A percentile compares a stretch with the other conserved stretches of the same genome.
phyloP scores from a whole-genome alignment of 352 stramenopile genomes.

The Phytophthora pseudosyringae region DNA sequence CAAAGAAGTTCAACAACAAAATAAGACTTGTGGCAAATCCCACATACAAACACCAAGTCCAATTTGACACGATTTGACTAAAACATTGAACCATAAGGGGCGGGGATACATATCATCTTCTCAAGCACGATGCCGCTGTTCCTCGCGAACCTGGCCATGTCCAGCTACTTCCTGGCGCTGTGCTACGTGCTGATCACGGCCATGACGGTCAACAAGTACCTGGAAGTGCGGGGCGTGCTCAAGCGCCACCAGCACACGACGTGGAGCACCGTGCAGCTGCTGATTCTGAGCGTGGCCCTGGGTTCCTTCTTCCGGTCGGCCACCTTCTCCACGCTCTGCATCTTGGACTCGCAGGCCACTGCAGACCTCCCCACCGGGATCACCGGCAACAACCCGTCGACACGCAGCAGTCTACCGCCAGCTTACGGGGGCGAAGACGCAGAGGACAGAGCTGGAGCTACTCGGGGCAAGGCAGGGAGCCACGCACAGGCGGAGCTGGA shows the following conservation, averaged over 20 bases:
- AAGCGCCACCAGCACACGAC: conserved; percentile 67
- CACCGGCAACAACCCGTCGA: conserved; percentile 29
- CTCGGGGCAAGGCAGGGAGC: conserved; percentile 19
- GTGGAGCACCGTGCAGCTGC: conserved; percentile 85
- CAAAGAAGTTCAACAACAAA: background rate
- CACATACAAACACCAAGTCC: background rate
- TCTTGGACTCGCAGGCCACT: conserved; percentile 83
- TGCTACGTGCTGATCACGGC: conserved; percentile 87
- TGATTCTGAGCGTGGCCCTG: conserved; percentile 83
- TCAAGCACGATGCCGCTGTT: conserved; percentile 77
- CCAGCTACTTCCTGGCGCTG: conserved; percentile 89
- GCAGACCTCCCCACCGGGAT: conserved; percentile 47
- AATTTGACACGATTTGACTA: background rate
- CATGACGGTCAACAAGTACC: conserved; percentile 79
- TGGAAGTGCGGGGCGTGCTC: conserved; percentile 74
- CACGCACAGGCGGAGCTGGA: conserved; percentile 71
- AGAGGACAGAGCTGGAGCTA: conserved; percentile 23
- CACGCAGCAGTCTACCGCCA: conserved; percentile 11
- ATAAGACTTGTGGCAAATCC: too few relatives aligned
- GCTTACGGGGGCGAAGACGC: conserved; percentile 19
- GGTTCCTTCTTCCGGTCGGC: conserved; percentile 87
- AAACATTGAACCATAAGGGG: too few relatives aligned
- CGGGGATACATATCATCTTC: background rate
- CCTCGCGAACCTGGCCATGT: conserved; percentile 88
- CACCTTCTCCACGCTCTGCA: conserved; percentile 89